phyloP scores from a whole-genome alignment of 495 filamentous ascomycete genomes.

The Aspergillus sclerotioniger region DNA sequence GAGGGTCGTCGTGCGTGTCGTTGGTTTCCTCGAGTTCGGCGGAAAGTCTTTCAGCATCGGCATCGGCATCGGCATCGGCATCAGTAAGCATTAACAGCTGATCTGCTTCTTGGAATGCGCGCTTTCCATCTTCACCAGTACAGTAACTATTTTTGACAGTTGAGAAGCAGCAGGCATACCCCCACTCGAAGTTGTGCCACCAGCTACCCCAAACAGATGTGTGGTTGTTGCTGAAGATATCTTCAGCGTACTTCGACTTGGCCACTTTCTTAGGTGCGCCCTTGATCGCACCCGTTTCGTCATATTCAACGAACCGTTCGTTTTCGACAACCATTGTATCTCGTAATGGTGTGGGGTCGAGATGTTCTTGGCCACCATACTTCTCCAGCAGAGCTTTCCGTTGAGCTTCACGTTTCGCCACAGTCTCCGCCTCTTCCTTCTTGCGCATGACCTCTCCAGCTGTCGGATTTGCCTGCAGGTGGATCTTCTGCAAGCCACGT shows the following conservation, averaged over 20 bases:
- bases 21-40: conserved; percentile 20
- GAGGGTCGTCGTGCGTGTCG: conserved; percentile 23
- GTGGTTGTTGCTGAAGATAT: conserved; percentile 87
- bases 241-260: conserved; percentile 88
- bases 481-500: conserved; percentile 67
- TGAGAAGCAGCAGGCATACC: conserved; percentile 95
- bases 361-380: conserved; percentile 73
- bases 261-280: conserved; percentile 71
- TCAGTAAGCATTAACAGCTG: conserved; percentile 48
- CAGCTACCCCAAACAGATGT: conserved; percentile 93
- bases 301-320: conserved; percentile 93
- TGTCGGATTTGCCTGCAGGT: conserved; percentile 95
- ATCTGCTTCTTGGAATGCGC: conserved; percentile 67
- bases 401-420: conserved; percentile 63
- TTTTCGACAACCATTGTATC: conserved; percentile 70
- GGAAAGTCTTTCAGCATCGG: conserved; percentile 22
- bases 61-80: conserved; percentile 24
- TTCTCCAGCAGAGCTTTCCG: conserved; percentile 75
- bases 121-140: conserved; percentile 81
- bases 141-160: conserved; percentile 95
- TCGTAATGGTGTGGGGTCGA: conserved; percentile 60
- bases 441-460: conserved; percentile 81
- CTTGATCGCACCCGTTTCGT: conserved; percentile 84
- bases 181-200: conserved; percentile 95
- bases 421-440: conserved; percentile 69